Evolutionary conservation across 2,329 filamentous ascomycete genomes (phyloP), one percentile per base, ranked within the genome.

Genomic region (Pestalotiopsis sp.): DNA sequence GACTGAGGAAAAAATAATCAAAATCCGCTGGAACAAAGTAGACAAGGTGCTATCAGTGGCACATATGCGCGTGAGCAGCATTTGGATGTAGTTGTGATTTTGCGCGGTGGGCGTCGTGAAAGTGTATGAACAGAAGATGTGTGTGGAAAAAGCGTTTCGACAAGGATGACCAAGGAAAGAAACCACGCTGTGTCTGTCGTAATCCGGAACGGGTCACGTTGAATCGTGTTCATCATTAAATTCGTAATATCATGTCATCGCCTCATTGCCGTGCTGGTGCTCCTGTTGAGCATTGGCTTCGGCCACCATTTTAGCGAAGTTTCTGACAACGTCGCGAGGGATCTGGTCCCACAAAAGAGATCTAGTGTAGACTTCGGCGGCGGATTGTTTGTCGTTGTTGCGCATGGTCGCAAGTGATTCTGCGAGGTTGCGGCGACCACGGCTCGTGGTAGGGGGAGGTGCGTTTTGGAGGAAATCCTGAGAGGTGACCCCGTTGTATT

Each of bases 331-430:
- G 72, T 98, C 94, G 74, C 90, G 88, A 14, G 96, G 95, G 75
- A 98, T 95, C 81, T 95, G 93, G 77, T 98, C 94, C 93, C 94
- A 97, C 68, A 98, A 90, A 70, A 98, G 87, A 71, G 94, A 97
- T 68, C 95, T 89, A 41, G 95, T 97, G 83, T 97, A 97, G 57
- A 98, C 93, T 76, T 98, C 94, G 68, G 95, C 93, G 62, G 91
- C 92, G 65, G 88, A 88, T 74, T 92, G 88, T 81, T 93, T 93
- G 76, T 86, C 88, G 75, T 86, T 85, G 75, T 87, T 88, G 73
- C 93, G 91, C 90, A 97, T 93, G 60, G 89, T 90, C 64, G 92
- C 90, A 61, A 98, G 87, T 7, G 94, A 91, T 73, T 97, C 92
- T 59, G 92, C 92, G 61, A 96, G 88, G 79, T 93, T 94, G 76